Evolutionary conservation across 2,329 filamentous ascomycete species (phyloP).

Genomic region (Corniculantispora saksenae): DNA sequence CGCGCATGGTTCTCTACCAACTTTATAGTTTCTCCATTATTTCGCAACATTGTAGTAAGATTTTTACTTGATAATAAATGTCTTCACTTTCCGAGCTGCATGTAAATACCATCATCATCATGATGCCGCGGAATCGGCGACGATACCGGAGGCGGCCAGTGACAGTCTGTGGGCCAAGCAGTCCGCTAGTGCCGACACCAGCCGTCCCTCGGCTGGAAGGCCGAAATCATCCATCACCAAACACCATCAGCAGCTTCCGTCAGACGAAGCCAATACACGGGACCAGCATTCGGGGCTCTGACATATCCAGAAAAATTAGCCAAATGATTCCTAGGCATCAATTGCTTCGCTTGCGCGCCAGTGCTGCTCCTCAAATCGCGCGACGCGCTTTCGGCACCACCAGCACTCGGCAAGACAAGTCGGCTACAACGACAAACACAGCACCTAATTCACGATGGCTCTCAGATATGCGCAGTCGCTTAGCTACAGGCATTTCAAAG

Average conservation of each 20-base stretch:
- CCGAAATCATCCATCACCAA: background rate
- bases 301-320: fast-evolving
- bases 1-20: background rate
- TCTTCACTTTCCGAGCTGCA: too few species aligned
- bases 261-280: background rate
- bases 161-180: constrained; percentile 12
- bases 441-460: constrained; percentile 31
- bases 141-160: constrained; percentile 7
- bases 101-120: too few species aligned
- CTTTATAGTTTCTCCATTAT: too few species aligned
- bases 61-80: too few species aligned
- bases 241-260: background rate
- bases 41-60: too few species aligned
- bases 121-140: background rate
- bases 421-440: background rate
- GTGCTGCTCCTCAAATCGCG: background rate
- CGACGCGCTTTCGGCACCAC: constrained; percentile 12
- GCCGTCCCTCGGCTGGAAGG: constrained; percentile 9
- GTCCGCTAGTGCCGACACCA: constrained; percentile 11
- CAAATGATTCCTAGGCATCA: background rate
- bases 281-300: background rate
- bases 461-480: constrained; percentile 27
- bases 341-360: background rate
- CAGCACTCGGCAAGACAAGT: background rate
- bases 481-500: constrained; percentile 22